Base-by-base conservation (phyloP, 2,329 filamentous ascomycete genomes). In the Colletotrichum sp. region DNA sequence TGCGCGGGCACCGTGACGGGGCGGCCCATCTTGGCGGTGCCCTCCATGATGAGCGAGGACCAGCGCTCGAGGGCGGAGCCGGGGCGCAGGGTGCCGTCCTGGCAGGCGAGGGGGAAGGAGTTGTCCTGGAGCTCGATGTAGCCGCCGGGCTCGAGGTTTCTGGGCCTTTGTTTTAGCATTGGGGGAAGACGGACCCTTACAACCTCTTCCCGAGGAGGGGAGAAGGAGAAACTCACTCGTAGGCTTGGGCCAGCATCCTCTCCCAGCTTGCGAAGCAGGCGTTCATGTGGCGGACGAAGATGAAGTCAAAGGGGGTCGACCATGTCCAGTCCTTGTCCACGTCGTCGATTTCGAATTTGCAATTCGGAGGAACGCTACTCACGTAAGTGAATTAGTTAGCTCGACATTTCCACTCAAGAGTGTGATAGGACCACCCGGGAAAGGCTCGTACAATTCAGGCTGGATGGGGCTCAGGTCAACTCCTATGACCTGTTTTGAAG, bases 341-440 rank as follows among this genome's bases (percentile, higher is more conserved):
- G 71, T 86, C 83, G 71, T 86, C 84, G 71, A 86, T 79, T 61
- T 86, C 83, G 76, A 89, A 89, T 7, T 78, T 79, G 58, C 87
- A 82, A 71, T 89, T 89, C 0, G 85, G 83, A 1, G 87, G 87
- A 6, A 87, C 85, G 66, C 79, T 80, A 8, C n/a, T 28, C 71
- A 68, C 13, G n/a, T 76, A 1, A 39, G 36, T 39, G 1, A 9
- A 16, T 5, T 39, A 6, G 36, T 18, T 9, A 1, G 36, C 36
- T 39, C 36, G 16, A 9, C 16, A 18, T 18, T 39, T 1, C 16
- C 36, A 39, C 36, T 3, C 83, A 79, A 52, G 76, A 75, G 1
- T 64, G n/a, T n/a, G n/a, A 16, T 7, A 32, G 2, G 25, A 43
- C 22, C 12, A 10, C n/a, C 56, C 80, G 79, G 9, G 80, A n/a